phyloP scores from a whole-genome alignment of 2,329 filamentous ascomycete genomes.

The Pezicula radicicola region DNA sequence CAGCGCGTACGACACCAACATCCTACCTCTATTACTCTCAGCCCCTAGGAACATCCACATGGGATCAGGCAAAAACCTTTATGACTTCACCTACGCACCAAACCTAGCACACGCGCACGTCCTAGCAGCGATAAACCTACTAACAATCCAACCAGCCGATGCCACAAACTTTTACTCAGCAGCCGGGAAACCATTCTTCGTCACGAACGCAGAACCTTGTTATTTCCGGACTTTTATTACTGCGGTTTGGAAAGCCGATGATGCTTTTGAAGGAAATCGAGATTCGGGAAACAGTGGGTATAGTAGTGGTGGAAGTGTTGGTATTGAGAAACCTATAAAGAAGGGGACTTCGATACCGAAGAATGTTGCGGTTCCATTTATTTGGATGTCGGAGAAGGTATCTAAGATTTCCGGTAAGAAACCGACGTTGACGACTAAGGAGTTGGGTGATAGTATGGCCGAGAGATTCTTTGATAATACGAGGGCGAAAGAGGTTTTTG shows the following conservation, averaged over 20 bases:
- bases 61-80: conserved; percentile 2
- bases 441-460: conserved; percentile 44
- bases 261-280: background rate
- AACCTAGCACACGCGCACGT: conserved; percentile 1
- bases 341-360: conserved; percentile 27
- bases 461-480: conserved; percentile 43
- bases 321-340: conserved; percentile 31
- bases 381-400: conserved; percentile 31
- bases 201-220: conserved; percentile 3
- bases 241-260: background rate
- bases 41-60: background rate
- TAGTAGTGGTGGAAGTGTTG: background rate
- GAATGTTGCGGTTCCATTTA: conserved; percentile 32
- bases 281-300: background rate
- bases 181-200: conserved; percentile 4
- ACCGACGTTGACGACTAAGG: conserved; percentile 39
- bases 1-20: conserved; percentile 35
- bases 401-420: conserved; percentile 40
- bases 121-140: background rate
- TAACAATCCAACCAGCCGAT: background rate
- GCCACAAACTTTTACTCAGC: background rate
- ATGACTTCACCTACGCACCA: conserved; percentile 3
- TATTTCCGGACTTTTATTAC: background rate
- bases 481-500: conserved; percentile 41
- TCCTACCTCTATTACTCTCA: conserved; percentile 27